Conservation (phyloP, 108 stramenopile genomes). For the Mediolabrus comicus region DNA sequence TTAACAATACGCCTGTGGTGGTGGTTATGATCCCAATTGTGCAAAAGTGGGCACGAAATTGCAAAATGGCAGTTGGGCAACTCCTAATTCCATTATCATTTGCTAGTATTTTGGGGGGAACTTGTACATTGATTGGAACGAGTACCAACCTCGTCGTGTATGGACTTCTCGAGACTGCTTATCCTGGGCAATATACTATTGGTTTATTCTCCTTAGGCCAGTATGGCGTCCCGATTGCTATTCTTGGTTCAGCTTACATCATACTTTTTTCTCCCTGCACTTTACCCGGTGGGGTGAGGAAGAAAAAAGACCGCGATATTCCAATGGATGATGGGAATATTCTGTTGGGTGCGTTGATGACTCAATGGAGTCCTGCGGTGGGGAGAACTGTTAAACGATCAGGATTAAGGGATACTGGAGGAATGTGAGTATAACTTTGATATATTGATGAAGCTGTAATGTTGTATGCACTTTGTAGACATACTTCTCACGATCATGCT, state of each 20-base stretch:
- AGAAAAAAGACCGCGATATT: constrained; percentile 17
- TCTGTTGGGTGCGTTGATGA: constrained; percentile 71
- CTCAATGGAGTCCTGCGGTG: constrained; percentile 76
- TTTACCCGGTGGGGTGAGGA: constrained; percentile 57
- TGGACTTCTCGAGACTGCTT: constrained; percentile 57
- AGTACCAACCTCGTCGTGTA: constrained; percentile 85
- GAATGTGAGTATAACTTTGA: background rate
- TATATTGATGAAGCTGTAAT: background rate
- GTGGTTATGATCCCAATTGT: constrained; percentile 92
- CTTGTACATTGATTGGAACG: constrained; percentile 89
- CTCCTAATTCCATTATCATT: constrained; percentile 82
- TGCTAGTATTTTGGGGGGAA: constrained; percentile 86
- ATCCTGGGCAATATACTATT: constrained; percentile 34
- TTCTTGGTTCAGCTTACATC: constrained; percentile 76
- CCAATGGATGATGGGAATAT: constrained; percentile 53
- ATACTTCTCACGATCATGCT: constrained; percentile 4
- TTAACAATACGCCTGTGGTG: constrained; percentile 90
- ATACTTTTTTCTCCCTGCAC: constrained; percentile 61
- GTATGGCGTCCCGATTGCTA: constrained; percentile 79
- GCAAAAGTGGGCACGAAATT: constrained; percentile 72
- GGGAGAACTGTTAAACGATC: constrained; percentile 72
- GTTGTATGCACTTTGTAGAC: background rate
- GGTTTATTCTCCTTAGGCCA: constrained; percentile 78
- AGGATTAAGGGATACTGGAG: constrained; percentile 73
- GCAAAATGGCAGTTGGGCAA: constrained; percentile 61